Percentiles rank a stretch among this genome's conserved stretches.
phyloP scores from a whole-genome alignment of 2,329 filamentous ascomycete genomes.

The Neocatenulostroma microsporum region DNA sequence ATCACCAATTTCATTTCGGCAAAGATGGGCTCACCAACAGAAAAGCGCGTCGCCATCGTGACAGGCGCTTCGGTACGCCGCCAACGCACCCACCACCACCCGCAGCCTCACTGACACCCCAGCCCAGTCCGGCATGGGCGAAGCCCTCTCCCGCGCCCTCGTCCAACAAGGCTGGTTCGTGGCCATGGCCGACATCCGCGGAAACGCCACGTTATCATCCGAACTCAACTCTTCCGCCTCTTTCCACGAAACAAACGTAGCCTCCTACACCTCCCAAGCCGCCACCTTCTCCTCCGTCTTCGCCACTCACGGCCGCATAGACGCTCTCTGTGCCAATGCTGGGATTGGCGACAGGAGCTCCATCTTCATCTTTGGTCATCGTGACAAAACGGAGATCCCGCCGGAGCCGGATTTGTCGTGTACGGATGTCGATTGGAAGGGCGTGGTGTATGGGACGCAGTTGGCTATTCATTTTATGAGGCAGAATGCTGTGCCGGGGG shows the following conservation, averaged over 20 bases:
- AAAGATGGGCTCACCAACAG: conserved; percentile 3
- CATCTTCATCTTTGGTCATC: conserved; percentile 8
- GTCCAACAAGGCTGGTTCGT: conserved; percentile 9
- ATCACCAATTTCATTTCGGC: too few species aligned
- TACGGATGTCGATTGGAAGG: conserved; percentile 14
- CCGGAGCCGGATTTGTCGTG: conserved; percentile 9
- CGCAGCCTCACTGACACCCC: not conserved
- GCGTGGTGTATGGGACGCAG: conserved; percentile 13
- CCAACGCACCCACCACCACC: not conserved
- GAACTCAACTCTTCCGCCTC: conserved; percentile 6
- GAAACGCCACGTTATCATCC: conserved; percentile 3
- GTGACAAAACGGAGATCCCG: conserved; percentile 7
- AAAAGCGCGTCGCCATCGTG: conserved; percentile 10
- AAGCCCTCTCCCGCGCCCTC: conserved; percentile 11
- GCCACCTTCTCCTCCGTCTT: conserved; percentile 8
- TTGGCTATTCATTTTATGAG: conserved; percentile 16
- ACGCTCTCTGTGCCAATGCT: conserved; percentile 13
- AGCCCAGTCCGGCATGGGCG: conserved; percentile 14
- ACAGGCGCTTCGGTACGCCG: conserved; percentile 13
- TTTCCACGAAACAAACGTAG: conserved; percentile 12
- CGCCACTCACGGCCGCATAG: conserved; percentile 6
- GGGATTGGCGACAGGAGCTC: conserved; percentile 10
- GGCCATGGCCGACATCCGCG: conserved; percentile 13
- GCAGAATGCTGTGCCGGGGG: conserved; percentile 12
- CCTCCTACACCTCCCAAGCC: conserved; percentile 11